Conservation (phyloP, 805 yeast species). For the Barnettozyma salicaria region DNA sequence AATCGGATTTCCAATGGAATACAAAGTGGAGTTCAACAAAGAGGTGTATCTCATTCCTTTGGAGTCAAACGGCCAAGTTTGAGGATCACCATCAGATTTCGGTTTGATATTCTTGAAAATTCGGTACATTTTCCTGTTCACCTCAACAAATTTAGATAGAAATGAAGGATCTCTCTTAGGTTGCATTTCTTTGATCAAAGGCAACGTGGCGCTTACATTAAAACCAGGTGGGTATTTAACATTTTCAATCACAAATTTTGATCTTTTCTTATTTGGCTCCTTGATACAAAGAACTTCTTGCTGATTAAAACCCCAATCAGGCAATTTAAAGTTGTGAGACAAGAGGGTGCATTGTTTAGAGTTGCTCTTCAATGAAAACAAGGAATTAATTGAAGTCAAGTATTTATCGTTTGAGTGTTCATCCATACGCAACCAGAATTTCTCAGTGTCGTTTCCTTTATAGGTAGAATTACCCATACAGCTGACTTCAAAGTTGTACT, state of each 20-base stretch:
- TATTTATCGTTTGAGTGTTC: constrained; percentile 19
- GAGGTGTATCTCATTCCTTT: constrained; percentile 59
- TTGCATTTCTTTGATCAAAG: constrained; percentile 22
- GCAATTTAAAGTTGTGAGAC: constrained; percentile 68
- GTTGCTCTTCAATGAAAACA: constrained; percentile 62
- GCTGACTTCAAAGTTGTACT: constrained; percentile 79
- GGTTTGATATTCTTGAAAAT: constrained; percentile 14
- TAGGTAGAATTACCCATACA: constrained; percentile 60
- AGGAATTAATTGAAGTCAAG: constrained; percentile 43
- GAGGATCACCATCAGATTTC: constrained; percentile 31
- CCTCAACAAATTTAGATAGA: constrained; percentile 20
- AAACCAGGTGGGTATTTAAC: constrained; percentile 33
- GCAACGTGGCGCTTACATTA: constrained; percentile 23
- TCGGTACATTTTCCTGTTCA: constrained; percentile 17
- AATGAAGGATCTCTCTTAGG: constrained; percentile 16
- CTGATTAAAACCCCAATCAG: constrained; percentile 80
- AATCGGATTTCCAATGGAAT: constrained; percentile 58
- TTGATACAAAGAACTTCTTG: constrained; percentile 86
- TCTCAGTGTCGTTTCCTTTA: constrained; percentile 62
- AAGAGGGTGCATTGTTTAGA: constrained; percentile 65
- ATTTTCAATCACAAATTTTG: constrained; percentile 70
- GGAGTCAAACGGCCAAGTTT: constrained; percentile 54
- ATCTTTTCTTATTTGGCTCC: constrained; percentile 58
- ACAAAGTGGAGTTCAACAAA: constrained; percentile 40
- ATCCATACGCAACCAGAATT: constrained; percentile 55